These are phyloP conservation scores for Suillus hirtellus DNA, from an alignment of 768 basidiomycete genomes.

Conservation along the genomic window DNA sequence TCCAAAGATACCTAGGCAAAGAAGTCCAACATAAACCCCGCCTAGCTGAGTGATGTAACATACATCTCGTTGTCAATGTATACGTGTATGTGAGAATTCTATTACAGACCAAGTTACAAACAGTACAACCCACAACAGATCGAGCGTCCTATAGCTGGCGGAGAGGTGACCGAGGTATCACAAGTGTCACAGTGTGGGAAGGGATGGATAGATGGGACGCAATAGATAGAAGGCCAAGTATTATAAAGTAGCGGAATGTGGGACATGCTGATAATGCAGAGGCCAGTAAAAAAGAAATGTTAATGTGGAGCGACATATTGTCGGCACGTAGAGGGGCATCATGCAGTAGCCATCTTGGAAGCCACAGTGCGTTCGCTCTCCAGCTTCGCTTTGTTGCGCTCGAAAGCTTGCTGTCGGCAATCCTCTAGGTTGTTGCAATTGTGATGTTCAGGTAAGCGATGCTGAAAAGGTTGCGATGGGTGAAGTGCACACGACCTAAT, in stretches of 20 bases:
- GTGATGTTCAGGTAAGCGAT: constrained; percentile 89
- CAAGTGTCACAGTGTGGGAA: constrained; percentile 1
- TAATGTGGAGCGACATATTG: background rate
- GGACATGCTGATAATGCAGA: constrained; percentile 6
- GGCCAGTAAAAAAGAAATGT: constrained; percentile 2
- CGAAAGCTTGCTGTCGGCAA: constrained; percentile 86
- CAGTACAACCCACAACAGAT: constrained; percentile 5
- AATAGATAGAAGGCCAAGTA: constrained; percentile 8
- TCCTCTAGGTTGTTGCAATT: constrained; percentile 80
- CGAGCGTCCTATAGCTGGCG: background rate
- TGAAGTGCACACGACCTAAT: constrained; percentile 15
- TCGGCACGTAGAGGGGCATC: constrained; percentile 18
- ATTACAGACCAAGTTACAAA: constrained; percentile 7
- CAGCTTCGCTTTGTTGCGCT: constrained; percentile 83
- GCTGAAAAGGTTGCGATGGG: constrained; percentile 44
- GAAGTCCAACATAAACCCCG: background rate
- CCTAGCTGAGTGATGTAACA: background rate
- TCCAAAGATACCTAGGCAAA: background rate
- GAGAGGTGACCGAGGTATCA: constrained; percentile 7
- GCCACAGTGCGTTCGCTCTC: constrained; percentile 88
- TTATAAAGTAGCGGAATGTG: constrained; percentile 1
- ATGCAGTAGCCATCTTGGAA: constrained; percentile 84
- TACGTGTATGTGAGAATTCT: constrained; percentile 5
- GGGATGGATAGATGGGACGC: background rate
- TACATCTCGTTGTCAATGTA: constrained; percentile 3